phyloP scores from a whole-genome alignment of 2,329 filamentous ascomycete genomes.

The Diaporthe sp. region DNA sequence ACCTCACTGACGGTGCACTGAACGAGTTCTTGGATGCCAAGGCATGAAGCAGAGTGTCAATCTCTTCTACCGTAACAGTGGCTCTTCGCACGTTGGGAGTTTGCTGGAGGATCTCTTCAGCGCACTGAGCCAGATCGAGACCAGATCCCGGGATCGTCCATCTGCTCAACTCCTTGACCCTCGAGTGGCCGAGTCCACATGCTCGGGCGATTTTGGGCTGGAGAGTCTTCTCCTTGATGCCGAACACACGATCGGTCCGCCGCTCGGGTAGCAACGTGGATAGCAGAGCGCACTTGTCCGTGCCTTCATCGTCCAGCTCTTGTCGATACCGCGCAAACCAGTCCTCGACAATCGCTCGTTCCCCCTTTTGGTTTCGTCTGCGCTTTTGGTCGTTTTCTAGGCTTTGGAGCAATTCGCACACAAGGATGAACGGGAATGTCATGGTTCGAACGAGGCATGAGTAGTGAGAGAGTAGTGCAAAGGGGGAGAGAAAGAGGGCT shows the following conservation, averaged over 20 bases:
- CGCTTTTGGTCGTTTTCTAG: constrained; percentile 66
- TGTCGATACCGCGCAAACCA: constrained; percentile 80
- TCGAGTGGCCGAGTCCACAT: constrained; percentile 74
- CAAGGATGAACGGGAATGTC: constrained; percentile 76
- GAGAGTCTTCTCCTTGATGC: constrained; percentile 73
- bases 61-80: constrained; percentile 76
- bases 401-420: constrained; percentile 81
- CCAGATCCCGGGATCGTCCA: constrained; percentile 72
- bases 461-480: not conserved
- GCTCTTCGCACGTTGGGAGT: constrained; percentile 62
- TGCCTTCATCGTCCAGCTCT: constrained; percentile 69
- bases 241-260: constrained; percentile 84
- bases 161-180: constrained; percentile 72
- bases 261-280: constrained; percentile 83
- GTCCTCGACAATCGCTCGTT: constrained; percentile 58
- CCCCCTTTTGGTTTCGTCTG: constrained; percentile 49
- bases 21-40: constrained; percentile 79
- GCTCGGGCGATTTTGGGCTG: constrained; percentile 77
- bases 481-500: not conserved
- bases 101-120: constrained; percentile 73
- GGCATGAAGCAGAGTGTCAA: constrained; percentile 75
- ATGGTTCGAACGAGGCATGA: constrained; percentile 54
- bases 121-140: constrained; percentile 79
- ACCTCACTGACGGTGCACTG: constrained; percentile 75
- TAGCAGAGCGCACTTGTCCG: constrained; percentile 75